A percentile compares a stretch with the other conserved stretches of the same genome.
These are phyloP conservation scores for Lentinula edodes DNA, from an alignment of 768 basidiomycete genomes.

Conservation along the genomic window DNA sequence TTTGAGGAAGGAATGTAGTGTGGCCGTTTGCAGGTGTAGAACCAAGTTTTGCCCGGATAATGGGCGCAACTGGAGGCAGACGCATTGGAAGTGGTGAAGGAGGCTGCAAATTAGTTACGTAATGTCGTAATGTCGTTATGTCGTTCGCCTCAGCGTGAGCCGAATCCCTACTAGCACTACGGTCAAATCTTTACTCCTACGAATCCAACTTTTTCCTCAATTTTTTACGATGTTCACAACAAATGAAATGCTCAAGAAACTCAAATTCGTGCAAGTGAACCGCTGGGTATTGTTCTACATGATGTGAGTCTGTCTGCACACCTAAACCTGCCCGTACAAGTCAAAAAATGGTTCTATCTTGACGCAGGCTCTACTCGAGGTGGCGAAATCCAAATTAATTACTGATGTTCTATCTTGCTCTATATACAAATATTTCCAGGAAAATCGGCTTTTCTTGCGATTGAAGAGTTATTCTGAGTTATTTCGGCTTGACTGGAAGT, in stretches of 20 bases:
- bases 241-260: no score
- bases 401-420: neutral
- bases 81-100: conserved; percentile 1
- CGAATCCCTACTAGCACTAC: neutral
- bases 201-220: neutral
- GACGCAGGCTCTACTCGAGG: no score
- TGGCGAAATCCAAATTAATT: neutral
- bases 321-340: no score
- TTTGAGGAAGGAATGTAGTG: conserved; percentile 63
- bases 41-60: conserved; percentile 41
- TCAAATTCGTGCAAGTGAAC: neutral
- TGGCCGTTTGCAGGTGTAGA: conserved; percentile 74
- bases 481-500: no score
- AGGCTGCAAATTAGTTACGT: neutral
- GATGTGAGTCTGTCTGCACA: no score
- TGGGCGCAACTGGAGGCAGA: conserved; percentile 13
- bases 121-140: neutral
- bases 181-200: neutral
- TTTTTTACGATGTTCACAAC: no score
- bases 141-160: no score
- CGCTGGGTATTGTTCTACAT: neutral
- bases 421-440: neutral
- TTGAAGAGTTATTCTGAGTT: neutral
- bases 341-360: no score
- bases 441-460: neutral